phyloP scores from a whole-genome alignment of 2,329 filamentous ascomycete species.

The Claviceps sp. region DNA sequence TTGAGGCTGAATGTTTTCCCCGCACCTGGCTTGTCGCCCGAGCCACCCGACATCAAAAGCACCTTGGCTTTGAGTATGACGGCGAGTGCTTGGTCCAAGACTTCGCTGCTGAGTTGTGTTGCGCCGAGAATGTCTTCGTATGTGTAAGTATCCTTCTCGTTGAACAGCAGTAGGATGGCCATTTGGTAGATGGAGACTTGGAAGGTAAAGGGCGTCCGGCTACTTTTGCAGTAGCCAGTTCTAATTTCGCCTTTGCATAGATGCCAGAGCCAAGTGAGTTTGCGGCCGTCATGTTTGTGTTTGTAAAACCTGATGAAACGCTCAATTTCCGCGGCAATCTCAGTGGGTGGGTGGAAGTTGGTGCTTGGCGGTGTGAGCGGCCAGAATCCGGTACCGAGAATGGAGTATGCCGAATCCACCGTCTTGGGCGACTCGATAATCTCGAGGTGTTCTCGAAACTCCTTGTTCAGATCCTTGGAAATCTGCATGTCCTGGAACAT shows the following conservation, averaged over 20 bases:
- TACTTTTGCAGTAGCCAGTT: constrained; percentile 78
- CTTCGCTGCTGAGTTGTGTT: constrained; percentile 68
- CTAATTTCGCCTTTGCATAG: constrained; percentile 95
- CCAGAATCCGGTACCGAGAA: constrained; percentile 96
- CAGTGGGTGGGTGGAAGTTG: constrained; percentile 73
- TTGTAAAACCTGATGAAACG: constrained; percentile 86
- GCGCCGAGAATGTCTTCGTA: constrained; percentile 80
- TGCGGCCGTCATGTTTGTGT: constrained; percentile 91
- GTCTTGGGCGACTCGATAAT: constrained; percentile 45
- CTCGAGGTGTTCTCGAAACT: constrained; percentile 68
- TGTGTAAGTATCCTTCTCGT: constrained; percentile 70
- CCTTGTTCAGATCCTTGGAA: constrained; percentile 87
- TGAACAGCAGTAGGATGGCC: constrained; percentile 89
- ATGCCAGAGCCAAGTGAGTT: constrained; percentile 97
- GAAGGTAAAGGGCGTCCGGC: constrained; percentile 89
- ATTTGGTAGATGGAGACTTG: constrained; percentile 97
- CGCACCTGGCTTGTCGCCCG: constrained; percentile 56
- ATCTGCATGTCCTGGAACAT: constrained; percentile 99
- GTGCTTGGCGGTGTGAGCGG: constrained; percentile 78
- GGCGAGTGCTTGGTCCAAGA: constrained; percentile 71
- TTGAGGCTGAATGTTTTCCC: constrained; percentile 77
- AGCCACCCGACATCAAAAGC: constrained; percentile 55
- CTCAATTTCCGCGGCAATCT: constrained; percentile 78
- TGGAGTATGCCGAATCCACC: constrained; percentile 77
- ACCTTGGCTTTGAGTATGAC: constrained; percentile 93